Conservation (phyloP, 345 rosid species). For the Balakata baccata region DNA sequence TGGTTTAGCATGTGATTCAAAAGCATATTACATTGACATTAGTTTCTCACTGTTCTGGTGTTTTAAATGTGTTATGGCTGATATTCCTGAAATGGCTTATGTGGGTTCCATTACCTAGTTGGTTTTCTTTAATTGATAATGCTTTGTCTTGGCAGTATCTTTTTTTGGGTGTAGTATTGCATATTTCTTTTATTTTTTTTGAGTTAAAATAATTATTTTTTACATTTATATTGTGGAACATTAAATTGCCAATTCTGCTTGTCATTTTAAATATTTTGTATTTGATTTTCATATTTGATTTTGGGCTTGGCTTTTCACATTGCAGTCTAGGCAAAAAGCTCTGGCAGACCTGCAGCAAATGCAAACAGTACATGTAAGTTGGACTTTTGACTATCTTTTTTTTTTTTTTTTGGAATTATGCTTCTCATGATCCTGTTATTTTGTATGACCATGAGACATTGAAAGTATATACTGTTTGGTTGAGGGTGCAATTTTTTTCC, state of each 20-base stretch:
- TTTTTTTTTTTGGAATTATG: conserved; percentile 13
- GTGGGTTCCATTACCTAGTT: not conserved
- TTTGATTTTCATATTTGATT: not conserved
- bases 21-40: not conserved
- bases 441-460: not conserved
- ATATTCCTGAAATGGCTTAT: not conserved
- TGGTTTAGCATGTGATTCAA: not conserved
- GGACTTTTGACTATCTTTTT: conserved; percentile 11
- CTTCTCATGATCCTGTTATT: not conserved
- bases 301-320: conserved; percentile 14
- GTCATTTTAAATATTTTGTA: not conserved
- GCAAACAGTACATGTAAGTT: conserved; percentile 75
- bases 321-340: conserved; percentile 95
- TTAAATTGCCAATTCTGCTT: not conserved
- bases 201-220: not conserved
- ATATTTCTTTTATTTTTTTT: not conserved
- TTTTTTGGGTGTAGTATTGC: not conserved
- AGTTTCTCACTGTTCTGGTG: not conserved
- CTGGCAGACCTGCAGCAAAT: conserved; percentile 66
- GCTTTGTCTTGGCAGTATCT: not conserved
- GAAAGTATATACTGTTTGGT: not conserved
- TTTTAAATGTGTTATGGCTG: not conserved
- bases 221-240: not conserved
- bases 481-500: not conserved
- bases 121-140: not conserved